These are phyloP conservation scores for Komagataella mondaviorum DNA, from an alignment of 805 yeast genomes.

Conservation along the genomic window DNA sequence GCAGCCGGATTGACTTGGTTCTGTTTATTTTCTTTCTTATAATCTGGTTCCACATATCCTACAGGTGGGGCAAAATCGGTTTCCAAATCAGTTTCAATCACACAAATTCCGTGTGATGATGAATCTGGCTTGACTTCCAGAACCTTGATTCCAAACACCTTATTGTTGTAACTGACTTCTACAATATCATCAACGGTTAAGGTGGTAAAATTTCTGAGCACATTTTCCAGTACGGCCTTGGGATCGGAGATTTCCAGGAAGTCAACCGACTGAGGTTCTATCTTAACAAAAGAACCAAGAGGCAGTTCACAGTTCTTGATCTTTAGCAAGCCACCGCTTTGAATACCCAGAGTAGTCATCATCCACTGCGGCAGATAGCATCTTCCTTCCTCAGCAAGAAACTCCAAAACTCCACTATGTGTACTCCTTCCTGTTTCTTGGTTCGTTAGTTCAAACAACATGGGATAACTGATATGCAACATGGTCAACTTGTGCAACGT, in stretches of 20 bases:
- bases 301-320: slow-evolving; percentile 71
- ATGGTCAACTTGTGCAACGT: slow-evolving; percentile 80
- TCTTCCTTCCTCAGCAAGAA: slow-evolving; percentile 95
- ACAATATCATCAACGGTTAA: slow-evolving; percentile 75
- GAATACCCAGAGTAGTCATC: slow-evolving; percentile 61
- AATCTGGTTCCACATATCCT: slow-evolving; percentile 91
- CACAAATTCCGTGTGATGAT: slow-evolving; percentile 60
- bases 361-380: slow-evolving; percentile 95
- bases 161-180: slow-evolving; percentile 73
- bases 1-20: slow-evolving; percentile 28
- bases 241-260: slow-evolving; percentile 92
- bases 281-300: slow-evolving; percentile 76
- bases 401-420: slow-evolving; percentile 92
- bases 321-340: slow-evolving; percentile 72
- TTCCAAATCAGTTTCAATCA: slow-evolving; percentile 90
- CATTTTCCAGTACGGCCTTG: slow-evolving; percentile 90
- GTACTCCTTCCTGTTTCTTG: slow-evolving; percentile 46
- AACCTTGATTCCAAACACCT: slow-evolving; percentile 66
- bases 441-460: slow-evolving; percentile 74
- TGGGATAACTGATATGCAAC: slow-evolving; percentile 89
- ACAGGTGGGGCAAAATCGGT: slow-evolving; percentile 99
- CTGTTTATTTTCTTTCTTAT: slow-evolving; percentile 18
- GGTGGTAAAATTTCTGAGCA: slow-evolving; percentile 79
- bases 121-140: slow-evolving; percentile 78
- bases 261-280: slow-evolving; percentile 91